Evolutionary conservation across 352 stramenopile genomes (phyloP).

Genomic region (Blastocystis sp.): DNA sequence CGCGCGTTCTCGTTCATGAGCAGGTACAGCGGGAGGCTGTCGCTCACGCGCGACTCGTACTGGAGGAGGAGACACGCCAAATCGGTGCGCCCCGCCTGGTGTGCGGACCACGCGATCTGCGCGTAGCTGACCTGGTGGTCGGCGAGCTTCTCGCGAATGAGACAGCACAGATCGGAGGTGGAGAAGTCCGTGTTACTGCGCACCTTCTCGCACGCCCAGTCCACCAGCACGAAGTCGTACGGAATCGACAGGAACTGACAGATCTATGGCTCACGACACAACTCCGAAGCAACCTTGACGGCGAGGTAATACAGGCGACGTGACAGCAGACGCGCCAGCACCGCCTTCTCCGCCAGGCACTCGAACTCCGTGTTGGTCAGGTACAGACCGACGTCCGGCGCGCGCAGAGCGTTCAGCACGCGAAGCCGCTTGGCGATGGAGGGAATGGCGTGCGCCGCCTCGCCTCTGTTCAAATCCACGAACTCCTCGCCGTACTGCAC

Average conservation of each 20-base stretch:
- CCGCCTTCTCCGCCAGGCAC: not conserved
- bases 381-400: slow-evolving; percentile 7
- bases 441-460: not conserved
- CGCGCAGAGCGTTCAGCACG: slow-evolving; percentile 12
- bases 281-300: not conserved
- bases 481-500: slow-evolving; percentile 6
- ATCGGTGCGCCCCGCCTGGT: not conserved
- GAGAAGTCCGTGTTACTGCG: not conserved
- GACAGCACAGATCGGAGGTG: not conserved
- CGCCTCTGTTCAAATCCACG: not conserved
- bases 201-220: slow-evolving; percentile 62
- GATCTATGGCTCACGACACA: not conserved
- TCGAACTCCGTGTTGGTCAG: slow-evolving; percentile 1
- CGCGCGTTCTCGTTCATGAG: not conserved
- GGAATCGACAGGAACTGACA: slow-evolving; percentile 35
- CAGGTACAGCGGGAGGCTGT: slow-evolving; percentile 1
- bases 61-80: slow-evolving; percentile 8
- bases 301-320: slow-evolving; percentile 16
- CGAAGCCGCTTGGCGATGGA: not conserved
- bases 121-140: not conserved
- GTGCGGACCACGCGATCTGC: slow-evolving; percentile 43
- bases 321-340: slow-evolving; percentile 15
- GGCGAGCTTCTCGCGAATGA: not conserved
- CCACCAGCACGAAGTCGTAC: slow-evolving; percentile 57
- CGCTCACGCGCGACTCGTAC: not conserved